These are phyloP conservation scores for Sphaerosporella brunnea DNA, from an alignment of 495 filamentous ascomycete species.

Conservation along the genomic window DNA sequence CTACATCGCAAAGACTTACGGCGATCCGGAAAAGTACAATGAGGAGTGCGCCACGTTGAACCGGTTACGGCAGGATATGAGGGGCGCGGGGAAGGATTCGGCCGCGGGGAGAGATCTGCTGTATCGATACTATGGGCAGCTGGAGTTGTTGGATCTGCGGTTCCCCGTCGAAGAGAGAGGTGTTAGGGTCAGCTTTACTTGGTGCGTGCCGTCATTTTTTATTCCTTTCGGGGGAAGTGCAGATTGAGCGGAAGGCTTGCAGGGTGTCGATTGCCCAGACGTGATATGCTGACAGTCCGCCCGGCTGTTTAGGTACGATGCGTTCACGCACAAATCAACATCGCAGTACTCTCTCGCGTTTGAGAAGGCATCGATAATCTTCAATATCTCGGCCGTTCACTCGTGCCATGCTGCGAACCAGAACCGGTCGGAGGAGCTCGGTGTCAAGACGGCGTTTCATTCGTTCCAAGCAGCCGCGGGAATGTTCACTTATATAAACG, in stretches of 20 bases:
- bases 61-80: conserved; percentile 95
- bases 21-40: conserved; percentile 83
- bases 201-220: too few relatives aligned
- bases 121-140: conserved; percentile 93
- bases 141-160: conserved; percentile 81
- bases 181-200: conserved; percentile 97
- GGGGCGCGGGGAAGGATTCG: conserved; percentile 92
- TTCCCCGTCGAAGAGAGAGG: conserved; percentile 98
- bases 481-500: conserved; percentile 99
- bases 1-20: conserved; percentile 85
- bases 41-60: conserved; percentile 93
- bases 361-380: conserved; percentile 97
- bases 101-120: conserved; percentile 81
- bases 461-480: conserved; percentile 95
- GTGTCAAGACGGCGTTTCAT: conserved; percentile 91
- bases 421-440: conserved; percentile 74
- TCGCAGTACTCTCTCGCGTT: conserved; percentile 91
- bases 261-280: not conserved
- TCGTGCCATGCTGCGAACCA: conserved; percentile 93
- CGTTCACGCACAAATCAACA: conserved; percentile 91
- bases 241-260: too few relatives aligned
- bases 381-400: conserved; percentile 95
- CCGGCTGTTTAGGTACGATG: conserved; percentile 59
- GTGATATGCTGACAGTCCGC: not conserved
- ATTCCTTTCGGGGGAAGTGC: too few relatives aligned